Base-by-base conservation (phyloP, 139 green algal species). In the Deuterostichococcus epilithicus region DNA sequence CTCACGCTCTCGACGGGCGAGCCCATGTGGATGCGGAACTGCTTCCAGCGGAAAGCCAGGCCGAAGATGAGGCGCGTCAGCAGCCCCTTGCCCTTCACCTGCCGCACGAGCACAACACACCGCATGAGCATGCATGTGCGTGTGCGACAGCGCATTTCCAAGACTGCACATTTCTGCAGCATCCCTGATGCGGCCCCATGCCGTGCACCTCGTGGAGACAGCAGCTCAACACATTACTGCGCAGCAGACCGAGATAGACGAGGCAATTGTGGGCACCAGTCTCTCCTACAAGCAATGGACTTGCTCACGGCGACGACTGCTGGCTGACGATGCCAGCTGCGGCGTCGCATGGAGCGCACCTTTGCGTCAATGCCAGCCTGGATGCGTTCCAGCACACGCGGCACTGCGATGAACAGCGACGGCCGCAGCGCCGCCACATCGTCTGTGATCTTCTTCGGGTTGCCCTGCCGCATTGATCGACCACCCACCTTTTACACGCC, bases 381-480 rank as follows among this genome's bases (percentile, higher is more conserved):
- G 52, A 96, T 88, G 25, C 92, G 82, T 67, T 97, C 90, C 76
- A 93, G 88, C 74, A 96, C 88, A 45, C 91, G 86, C 20, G 91
- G 91, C 67, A 97, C 91, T 20, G 86, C 90, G n/a, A 83, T 79
- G 79, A 96, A 95, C 28, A 92, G 71, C 8, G 88, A 95, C 44
- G 91, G 91, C 73, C 84, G 85, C 59, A 96, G 80, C n/a, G 77
- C 86, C 20, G 74, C 76, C 23, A 96, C 82, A 80, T 96, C 91
- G 10, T 96, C 90, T 44, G 87, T 78, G 65, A 96, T 74, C 80
- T 86, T 80, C 73, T 87, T 89, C 34, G 97, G 80, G 82, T 97
- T 88, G 39, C 92, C 91, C 84, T 90, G 73, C 52, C 8, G 42
- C n/a, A n/a, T n/a, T n/a, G n/a, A n/a, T n/a, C n/a, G n/a, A n/a